phyloP scores from a whole-genome alignment of 23 red algal species.

The Gracilaria gracilis region DNA sequence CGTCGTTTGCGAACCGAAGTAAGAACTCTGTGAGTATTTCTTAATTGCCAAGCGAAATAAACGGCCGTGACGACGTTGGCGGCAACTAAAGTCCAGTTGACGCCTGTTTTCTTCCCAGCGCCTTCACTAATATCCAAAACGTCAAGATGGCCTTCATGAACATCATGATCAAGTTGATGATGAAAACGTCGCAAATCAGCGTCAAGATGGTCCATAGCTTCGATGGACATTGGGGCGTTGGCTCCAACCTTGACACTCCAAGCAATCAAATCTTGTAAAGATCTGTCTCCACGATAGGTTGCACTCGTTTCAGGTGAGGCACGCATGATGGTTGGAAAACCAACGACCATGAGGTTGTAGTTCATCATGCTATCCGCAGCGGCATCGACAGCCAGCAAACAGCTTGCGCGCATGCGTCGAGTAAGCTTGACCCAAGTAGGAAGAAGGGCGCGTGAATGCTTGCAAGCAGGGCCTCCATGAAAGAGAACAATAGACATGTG shows the following conservation, averaged over 20 bases:
- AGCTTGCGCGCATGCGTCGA: conserved; percentile 23
- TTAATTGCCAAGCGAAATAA: conserved; percentile 1
- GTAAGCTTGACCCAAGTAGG: conserved; percentile 43
- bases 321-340: conserved; percentile 67
- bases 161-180: not conserved
- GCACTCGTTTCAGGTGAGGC: conserved; percentile 1
- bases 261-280: conserved; percentile 13
- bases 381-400: conserved; percentile 46
- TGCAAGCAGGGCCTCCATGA: conserved; percentile 49
- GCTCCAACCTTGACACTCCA: conserved; percentile 42
- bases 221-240: conserved; percentile 14
- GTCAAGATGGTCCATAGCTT: conserved; percentile 11
- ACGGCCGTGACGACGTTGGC: conserved; percentile 56
- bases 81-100: conserved; percentile 51
- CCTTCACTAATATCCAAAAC: conserved; percentile 18
- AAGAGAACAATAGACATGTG: conserved; percentile 49
- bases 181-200: not conserved
- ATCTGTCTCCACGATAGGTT: conserved; percentile 31
- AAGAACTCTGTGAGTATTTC: not conserved
- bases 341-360: conserved; percentile 69
- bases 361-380: conserved; percentile 50
- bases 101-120: not conserved
- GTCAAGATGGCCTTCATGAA: not conserved
- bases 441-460: conserved; percentile 23
- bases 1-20: not conserved